phyloP scores from a whole-genome alignment of 768 basidiomycete species.

The Xerocomus spinulosus region DNA sequence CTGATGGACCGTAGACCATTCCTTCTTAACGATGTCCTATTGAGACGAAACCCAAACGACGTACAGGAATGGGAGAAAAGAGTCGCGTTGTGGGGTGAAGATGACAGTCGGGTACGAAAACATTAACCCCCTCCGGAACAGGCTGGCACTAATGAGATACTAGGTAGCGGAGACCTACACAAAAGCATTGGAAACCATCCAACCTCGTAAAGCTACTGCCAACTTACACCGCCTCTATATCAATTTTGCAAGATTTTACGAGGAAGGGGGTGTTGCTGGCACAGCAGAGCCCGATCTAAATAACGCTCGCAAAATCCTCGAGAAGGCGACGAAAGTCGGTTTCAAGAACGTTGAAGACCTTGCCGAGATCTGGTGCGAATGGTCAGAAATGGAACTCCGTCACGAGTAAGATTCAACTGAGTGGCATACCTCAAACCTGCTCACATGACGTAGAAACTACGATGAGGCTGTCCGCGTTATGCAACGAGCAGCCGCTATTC shows the following conservation, averaged over 20 bases:
- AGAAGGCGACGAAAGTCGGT: constrained; percentile 87
- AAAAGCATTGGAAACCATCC: constrained; percentile 81
- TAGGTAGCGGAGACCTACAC: constrained; percentile 94
- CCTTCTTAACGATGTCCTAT: constrained; percentile 90
- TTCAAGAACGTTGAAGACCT: constrained; percentile 97
- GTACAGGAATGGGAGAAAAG: constrained; percentile 99
- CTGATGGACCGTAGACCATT: constrained; percentile 95
- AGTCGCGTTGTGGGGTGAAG: constrained; percentile 86
- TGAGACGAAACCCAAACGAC: constrained; percentile 93
- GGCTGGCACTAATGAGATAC: not conserved
- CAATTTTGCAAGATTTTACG: constrained; percentile 97
- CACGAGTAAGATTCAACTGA: constrained; percentile 66
- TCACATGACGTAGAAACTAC: constrained; percentile 66
- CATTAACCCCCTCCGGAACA: not conserved
- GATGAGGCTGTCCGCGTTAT: constrained; percentile 93
- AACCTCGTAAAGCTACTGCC: constrained; percentile 84
- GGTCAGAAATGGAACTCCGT: constrained; percentile 97
- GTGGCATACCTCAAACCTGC: not conserved
- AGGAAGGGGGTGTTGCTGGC: constrained; percentile 83
- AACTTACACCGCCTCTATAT: constrained; percentile 88
- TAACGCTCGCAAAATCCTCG: constrained; percentile 86
- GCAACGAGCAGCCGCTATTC: constrained; percentile 91
- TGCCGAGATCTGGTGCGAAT: constrained; percentile 98
- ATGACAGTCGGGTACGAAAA: constrained; percentile 78
- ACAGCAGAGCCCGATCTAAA: constrained; percentile 78